These are phyloP conservation scores for Candida silvicultrix DNA, from an alignment of 805 yeast genomes.

Conservation along the genomic window DNA sequence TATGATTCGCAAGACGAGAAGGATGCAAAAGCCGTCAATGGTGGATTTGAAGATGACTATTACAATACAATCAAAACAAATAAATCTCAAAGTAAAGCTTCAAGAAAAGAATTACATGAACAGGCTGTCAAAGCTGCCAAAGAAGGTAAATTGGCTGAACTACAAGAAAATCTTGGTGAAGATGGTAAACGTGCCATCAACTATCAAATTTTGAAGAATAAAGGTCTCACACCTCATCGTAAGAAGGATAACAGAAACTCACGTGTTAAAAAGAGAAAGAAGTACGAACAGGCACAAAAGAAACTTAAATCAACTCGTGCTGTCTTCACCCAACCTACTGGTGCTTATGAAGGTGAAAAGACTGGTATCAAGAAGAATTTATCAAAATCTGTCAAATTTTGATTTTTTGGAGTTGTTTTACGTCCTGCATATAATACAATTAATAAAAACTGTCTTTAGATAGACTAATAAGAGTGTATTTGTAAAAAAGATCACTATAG, in stretches of 20 bases:
- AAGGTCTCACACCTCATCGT: conserved; percentile 90
- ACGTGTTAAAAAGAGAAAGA: conserved; percentile 97
- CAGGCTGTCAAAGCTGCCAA: conserved; percentile 73
- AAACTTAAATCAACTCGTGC: conserved; percentile 85
- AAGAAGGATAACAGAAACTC: conserved; percentile 93
- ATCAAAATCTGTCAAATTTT: conserved; percentile 77
- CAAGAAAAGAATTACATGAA: conserved; percentile 58
- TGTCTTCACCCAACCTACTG: conserved; percentile 69
- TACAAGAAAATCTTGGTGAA: conserved; percentile 54
- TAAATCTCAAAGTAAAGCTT: conserved; percentile 41
- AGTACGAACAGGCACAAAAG: conserved; percentile 92
- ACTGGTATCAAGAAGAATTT: conserved; percentile 96
- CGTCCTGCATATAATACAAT: too few species aligned
- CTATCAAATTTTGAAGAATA: conserved; percentile 92
- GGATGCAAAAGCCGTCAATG: conserved; percentile 34
- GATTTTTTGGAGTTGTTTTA: conserved; percentile 4
- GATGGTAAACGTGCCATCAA: conserved; percentile 93
- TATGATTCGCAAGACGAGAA: conserved; percentile 44
- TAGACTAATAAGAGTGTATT: too few species aligned
- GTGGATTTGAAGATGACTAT: conserved; percentile 47
- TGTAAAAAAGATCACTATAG: too few species aligned
- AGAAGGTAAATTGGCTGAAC: conserved; percentile 76
- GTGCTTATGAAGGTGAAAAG: conserved; percentile 88
- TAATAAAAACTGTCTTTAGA: too few species aligned
- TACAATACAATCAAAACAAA: conserved; percentile 48